Evolutionary conservation across 2,329 filamentous ascomycete genomes (phyloP).

Genomic region (Aspergillus sp.): DNA sequence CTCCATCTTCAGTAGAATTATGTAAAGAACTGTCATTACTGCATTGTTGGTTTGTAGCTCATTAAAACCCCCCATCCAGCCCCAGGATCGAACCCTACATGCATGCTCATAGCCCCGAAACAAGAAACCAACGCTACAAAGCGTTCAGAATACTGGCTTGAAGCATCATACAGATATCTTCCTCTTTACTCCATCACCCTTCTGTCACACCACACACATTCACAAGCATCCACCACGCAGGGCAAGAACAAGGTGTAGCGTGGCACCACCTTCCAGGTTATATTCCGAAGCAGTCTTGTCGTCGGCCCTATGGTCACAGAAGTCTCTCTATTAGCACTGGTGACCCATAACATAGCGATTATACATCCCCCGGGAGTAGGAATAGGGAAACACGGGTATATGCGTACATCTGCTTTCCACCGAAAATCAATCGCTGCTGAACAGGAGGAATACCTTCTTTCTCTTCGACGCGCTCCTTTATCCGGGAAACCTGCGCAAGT

Average conservation of each 20-base stretch:
- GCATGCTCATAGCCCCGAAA: neutral
- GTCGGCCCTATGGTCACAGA: slow-evolving; percentile 67
- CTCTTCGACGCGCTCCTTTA: slow-evolving; percentile 99
- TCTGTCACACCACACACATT: neutral
- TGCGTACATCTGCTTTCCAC: slow-evolving; percentile 91
- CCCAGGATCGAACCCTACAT: neutral
- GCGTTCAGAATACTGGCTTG: neutral
- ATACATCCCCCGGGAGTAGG: neutral
- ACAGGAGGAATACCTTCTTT: slow-evolving; percentile 98
- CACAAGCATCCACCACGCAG: slow-evolving; percentile 71
- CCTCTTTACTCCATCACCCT: neutral
- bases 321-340: neutral
- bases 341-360: neutral
- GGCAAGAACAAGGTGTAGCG: slow-evolving; percentile 91
- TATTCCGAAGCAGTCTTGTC: slow-evolving; percentile 93
- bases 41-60: slow-evolving; percentile 9
- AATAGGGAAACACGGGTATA: neutral
- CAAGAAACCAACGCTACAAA: neutral
- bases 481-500: slow-evolving; percentile 72
- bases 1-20: neutral
- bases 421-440: slow-evolving; percentile 93
- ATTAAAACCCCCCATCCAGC: slow-evolving; percentile 3
- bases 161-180: neutral
- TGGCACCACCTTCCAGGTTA: slow-evolving; percentile 85
- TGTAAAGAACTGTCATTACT: slow-evolving; percentile 13